Conservation (phyloP, 2,329 filamentous ascomycete genomes). For the Dendrostoma leiphaemia region DNA sequence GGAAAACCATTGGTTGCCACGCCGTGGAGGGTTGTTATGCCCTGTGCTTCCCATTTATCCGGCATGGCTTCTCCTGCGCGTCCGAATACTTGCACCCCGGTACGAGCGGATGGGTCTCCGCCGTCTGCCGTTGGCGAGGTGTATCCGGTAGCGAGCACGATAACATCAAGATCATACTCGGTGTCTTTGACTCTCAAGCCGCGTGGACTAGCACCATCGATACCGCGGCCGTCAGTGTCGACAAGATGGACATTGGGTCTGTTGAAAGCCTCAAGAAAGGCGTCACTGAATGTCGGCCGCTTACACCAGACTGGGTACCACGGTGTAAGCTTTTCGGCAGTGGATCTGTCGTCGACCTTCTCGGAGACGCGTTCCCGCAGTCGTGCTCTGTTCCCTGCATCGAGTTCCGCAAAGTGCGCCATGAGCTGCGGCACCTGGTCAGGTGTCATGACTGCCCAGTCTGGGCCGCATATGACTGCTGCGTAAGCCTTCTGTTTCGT, state of each 20-base stretch:
- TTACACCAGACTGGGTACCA: conserved; percentile 54
- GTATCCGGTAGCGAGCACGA: no score
- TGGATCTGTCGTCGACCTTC: conserved; percentile 39
- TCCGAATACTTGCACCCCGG: no score
- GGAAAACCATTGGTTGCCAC: no score
- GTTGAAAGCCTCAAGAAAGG: conserved; percentile 49
- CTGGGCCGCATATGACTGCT: conserved; percentile 23
- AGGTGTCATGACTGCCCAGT: conserved; percentile 31
- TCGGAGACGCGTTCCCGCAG: conserved; percentile 37
- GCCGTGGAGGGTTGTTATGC: no score
- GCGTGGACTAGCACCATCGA: no score
- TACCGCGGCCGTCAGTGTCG: no score
- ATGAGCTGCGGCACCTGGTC: conserved; percentile 34
- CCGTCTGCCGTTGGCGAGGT: no score
- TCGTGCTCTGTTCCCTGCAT: conserved; percentile 39
- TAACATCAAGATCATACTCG: no score
- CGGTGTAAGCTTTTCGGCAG: conserved; percentile 42
- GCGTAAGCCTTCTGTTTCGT: not conserved
- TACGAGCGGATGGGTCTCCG: no score
- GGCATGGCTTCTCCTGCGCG: no score
- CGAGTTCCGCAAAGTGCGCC: conserved; percentile 35
- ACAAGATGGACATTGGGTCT: conserved; percentile 44
- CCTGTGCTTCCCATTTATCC: no score
- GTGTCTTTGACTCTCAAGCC: no score
- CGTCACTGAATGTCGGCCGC: conserved; percentile 49